phyloP scores from a whole-genome alignment of 169 alveolate genomes.

The Eimeria tenella region DNA sequence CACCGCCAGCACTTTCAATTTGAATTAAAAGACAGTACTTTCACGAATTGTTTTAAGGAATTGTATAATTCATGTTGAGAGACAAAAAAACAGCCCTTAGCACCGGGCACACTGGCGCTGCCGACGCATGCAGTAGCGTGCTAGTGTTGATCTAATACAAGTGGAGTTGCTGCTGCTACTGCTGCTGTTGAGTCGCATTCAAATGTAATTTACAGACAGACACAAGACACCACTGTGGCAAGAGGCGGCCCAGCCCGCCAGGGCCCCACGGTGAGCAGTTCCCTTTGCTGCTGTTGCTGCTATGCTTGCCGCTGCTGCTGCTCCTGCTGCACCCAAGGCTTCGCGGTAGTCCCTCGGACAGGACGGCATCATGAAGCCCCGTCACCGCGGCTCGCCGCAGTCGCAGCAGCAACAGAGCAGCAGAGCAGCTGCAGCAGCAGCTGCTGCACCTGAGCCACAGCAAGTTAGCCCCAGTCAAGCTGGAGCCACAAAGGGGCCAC shows the following conservation, averaged over 20 bases:
- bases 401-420: conserved; percentile 24
- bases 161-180: conserved; percentile 16
- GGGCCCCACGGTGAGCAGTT: conserved; percentile 21
- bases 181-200: background rate
- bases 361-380: background rate
- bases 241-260: background rate
- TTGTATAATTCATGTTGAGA: too few relatives aligned
- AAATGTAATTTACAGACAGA: background rate
- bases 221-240: background rate
- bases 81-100: too few relatives aligned
- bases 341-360: background rate
- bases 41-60: too few relatives aligned
- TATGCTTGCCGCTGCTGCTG: background rate
- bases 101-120: too few relatives aligned
- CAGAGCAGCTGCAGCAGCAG: background rate
- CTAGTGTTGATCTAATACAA: background rate
- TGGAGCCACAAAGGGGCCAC: background rate
- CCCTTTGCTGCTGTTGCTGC: background rate
- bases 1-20: too few relatives aligned
- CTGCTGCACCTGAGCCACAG: background rate
- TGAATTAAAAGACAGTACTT: too few relatives aligned
- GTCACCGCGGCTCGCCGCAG: conserved; percentile 13
- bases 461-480: background rate
- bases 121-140: too few relatives aligned
- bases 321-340: background rate